These are phyloP conservation scores for Blastobotrys persicus DNA, from an alignment of 1,139 yeast species.

Conservation along the genomic window DNA sequence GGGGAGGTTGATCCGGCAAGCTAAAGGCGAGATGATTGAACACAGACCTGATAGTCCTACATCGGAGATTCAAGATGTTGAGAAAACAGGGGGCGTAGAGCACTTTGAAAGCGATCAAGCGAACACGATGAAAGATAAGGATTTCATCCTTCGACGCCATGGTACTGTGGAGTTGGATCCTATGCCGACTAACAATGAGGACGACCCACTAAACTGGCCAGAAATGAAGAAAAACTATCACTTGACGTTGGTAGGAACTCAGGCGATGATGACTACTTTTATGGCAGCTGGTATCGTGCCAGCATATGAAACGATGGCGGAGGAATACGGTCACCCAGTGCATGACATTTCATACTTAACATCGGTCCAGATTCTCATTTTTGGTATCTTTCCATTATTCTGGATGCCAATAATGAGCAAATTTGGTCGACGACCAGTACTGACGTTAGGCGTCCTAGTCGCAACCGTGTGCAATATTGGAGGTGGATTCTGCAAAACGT, in stretches of 20 bases:
- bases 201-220: conserved; percentile 26
- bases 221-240: conserved; percentile 18
- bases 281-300: conserved; percentile 25
- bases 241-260: conserved; percentile 20
- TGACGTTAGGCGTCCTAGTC: conserved; percentile 14
- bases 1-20: neutral
- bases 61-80: neutral
- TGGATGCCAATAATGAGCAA: conserved; percentile 22
- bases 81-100: neutral
- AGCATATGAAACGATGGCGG: conserved; percentile 22
- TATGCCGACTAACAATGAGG: conserved; percentile 19
- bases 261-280: conserved; percentile 22
- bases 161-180: conserved; percentile 27
- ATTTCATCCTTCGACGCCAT: conserved; percentile 19
- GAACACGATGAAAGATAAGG: neutral
- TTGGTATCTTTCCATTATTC: conserved; percentile 23
- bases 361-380: conserved; percentile 21
- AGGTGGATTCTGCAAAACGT: conserved; percentile 24
- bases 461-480: conserved; percentile 20
- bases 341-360: conserved; percentile 21
- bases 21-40: neutral
- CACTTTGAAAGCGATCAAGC: neutral
- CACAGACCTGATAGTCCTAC: neutral
- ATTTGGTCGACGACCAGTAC: conserved; percentile 23
- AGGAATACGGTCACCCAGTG: conserved; percentile 19